Conservation (phyloP, 1,284 basidiomycete genomes). For the Ceraceosorus guamensis region DNA sequence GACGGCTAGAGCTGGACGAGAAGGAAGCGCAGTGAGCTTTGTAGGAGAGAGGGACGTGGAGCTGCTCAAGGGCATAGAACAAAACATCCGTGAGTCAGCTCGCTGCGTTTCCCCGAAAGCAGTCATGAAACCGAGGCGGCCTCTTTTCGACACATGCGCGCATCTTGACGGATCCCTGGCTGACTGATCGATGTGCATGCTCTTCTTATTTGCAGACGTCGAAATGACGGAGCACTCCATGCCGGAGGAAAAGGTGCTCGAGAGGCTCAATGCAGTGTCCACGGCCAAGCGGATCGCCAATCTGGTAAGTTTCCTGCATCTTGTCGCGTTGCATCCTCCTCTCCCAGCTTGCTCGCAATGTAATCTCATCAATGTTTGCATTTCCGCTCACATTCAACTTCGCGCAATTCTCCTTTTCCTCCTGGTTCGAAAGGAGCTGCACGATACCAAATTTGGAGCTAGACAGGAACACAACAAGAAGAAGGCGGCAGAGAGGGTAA, state of each 20-base stretch:
- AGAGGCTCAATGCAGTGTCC: slow-evolving; percentile 77
- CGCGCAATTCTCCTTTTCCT: too few species aligned
- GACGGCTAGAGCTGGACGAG: slow-evolving; percentile 86
- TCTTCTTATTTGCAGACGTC: slow-evolving; percentile 50
- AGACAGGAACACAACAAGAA: slow-evolving; percentile 70
- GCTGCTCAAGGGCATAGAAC: slow-evolving; percentile 73
- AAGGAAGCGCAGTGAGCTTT: slow-evolving; percentile 84
- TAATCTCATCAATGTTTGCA: neutral
- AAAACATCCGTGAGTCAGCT: slow-evolving; percentile 63
- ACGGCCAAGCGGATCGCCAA: slow-evolving; percentile 86
- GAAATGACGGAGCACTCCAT: slow-evolving; percentile 32
- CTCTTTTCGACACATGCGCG: too few species aligned
- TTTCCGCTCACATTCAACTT: too few species aligned
- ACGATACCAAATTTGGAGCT: slow-evolving; percentile 83
- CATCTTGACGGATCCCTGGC: neutral
- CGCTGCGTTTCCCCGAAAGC: too few species aligned
- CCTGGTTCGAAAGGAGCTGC: slow-evolving; percentile 51
- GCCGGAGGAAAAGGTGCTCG: slow-evolving; percentile 74
- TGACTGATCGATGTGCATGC: neutral
- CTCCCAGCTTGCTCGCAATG: neutral
- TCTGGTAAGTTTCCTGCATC: slow-evolving; percentile 61
- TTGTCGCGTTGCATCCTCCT: neutral
- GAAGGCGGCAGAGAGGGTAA: slow-evolving; percentile 50
- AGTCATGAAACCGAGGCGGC: too few species aligned
- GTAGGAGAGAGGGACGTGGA: slow-evolving; percentile 90